phyloP scores from a whole-genome alignment of 805 yeast species.

The Candida xyloterini region DNA sequence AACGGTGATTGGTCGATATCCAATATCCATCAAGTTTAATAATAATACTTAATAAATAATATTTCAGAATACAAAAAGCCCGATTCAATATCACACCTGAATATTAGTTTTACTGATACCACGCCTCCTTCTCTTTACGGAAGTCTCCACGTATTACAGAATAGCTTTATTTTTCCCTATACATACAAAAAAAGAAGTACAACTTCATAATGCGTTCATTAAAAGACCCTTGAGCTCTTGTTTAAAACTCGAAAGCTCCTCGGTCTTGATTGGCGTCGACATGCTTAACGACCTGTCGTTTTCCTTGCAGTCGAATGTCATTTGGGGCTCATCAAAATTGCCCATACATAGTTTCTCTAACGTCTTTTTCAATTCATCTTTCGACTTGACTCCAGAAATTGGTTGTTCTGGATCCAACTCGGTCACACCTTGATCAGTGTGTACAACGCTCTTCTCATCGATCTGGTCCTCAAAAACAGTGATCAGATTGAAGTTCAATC shows the following conservation, averaged over 20 bases:
- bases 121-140: too few relatives aligned
- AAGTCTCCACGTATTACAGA: too few relatives aligned
- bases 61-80: too few relatives aligned
- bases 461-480: conserved; percentile 18
- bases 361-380: conserved; percentile 20
- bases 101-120: too few relatives aligned
- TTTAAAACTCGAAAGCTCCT: conserved; percentile 16
- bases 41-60: background rate
- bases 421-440: conserved; percentile 15
- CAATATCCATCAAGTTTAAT: background rate
- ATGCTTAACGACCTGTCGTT: conserved; percentile 15
- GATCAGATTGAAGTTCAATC: conserved; percentile 29
- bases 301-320: conserved; percentile 8
- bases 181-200: conserved; percentile 7
- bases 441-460: conserved; percentile 9
- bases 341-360: conserved; percentile 20
- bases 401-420: conserved; percentile 10
- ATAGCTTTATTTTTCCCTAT: conserved; percentile 1
- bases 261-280: conserved; percentile 22
- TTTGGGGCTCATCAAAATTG: background rate
- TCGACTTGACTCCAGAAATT: conserved; percentile 13
- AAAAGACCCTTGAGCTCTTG: conserved; percentile 21
- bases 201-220: conserved; percentile 14
- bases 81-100: too few relatives aligned
- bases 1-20: background rate